Percentiles rank a stretch among this genome's conserved stretches.
Conservation (phyloP, 805 yeast genomes). For the Barnettozyma siamensis region DNA sequence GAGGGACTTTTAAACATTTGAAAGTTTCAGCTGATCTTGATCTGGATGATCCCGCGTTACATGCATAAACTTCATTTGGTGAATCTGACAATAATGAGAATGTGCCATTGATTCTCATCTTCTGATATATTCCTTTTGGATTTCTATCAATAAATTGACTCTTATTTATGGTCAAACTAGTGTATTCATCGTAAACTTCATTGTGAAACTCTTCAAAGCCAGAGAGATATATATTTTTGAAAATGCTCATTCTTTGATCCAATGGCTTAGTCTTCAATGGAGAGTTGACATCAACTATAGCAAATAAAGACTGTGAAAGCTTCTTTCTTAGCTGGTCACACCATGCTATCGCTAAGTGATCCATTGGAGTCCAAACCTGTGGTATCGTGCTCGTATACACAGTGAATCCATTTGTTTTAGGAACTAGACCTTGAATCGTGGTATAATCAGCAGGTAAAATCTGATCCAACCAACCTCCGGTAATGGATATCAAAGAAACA, state of each 20-base stretch:
- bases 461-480: slow-evolving; percentile 80
- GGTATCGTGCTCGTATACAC: slow-evolving; percentile 85
- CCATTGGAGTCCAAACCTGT: slow-evolving; percentile 88
- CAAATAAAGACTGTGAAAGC: slow-evolving; percentile 54
- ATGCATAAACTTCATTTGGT: slow-evolving; percentile 21
- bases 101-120: not conserved
- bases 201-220: slow-evolving; percentile 48
- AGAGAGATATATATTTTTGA: slow-evolving; percentile 40
- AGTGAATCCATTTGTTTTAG: slow-evolving; percentile 72
- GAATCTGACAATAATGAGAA: slow-evolving; percentile 4
- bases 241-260: slow-evolving; percentile 49
- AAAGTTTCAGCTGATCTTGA: slow-evolving; percentile 43
- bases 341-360: slow-evolving; percentile 95
- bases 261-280: slow-evolving; percentile 48
- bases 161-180: not conserved
- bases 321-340: slow-evolving; percentile 77
- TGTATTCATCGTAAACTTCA: slow-evolving; percentile 19
- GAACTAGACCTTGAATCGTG: slow-evolving; percentile 62
- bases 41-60: slow-evolving; percentile 26
- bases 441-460: slow-evolving; percentile 90
- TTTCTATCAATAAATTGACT: not conserved
- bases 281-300: slow-evolving; percentile 45
- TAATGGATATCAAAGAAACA: slow-evolving; percentile 72
- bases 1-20: slow-evolving; percentile 2
- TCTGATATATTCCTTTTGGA: slow-evolving; percentile 1